phyloP scores from a whole-genome alignment of 257 asterid genomes.

The Perilla frutescens region DNA sequence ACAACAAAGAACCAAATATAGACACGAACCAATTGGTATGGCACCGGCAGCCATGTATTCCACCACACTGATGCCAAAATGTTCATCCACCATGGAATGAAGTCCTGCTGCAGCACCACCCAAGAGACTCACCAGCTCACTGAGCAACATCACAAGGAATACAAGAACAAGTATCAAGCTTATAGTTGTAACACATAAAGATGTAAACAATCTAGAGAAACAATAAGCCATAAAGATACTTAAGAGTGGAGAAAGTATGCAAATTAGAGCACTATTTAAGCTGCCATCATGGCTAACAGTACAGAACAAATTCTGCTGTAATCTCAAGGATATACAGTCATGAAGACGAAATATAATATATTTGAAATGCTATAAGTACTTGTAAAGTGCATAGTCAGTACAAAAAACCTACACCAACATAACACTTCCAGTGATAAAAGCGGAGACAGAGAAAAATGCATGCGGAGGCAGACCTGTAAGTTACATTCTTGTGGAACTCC shows the following conservation, averaged over 20 bases:
- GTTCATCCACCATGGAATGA: slow-evolving; percentile 96
- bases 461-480: slow-evolving; percentile 66
- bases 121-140: slow-evolving; percentile 82
- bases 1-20: neutral
- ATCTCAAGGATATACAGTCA: neutral
- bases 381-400: neutral
- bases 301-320: neutral
- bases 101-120: slow-evolving; percentile 86
- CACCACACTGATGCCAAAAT: slow-evolving; percentile 94
- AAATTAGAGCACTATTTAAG: neutral
- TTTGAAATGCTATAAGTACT: neutral
- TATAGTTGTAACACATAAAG: neutral
- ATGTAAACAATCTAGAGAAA: slow-evolving; percentile 4
- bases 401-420: neutral
- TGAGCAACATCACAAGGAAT: slow-evolving; percentile 36
- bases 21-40: slow-evolving; percentile 79
- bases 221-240: neutral
- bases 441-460: neutral
- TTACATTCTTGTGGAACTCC: slow-evolving; percentile 87
- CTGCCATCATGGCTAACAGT: neutral
- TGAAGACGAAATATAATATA: neutral
- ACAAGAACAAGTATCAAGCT: slow-evolving; percentile 18
- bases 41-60: slow-evolving; percentile 98
- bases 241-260: too few species aligned
- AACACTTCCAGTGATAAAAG: neutral